A percentile compares a stretch with the other conserved stretches of the same genome.
Conservation (phyloP, 805 yeast genomes). For the Suhomyces sp. region DNA sequence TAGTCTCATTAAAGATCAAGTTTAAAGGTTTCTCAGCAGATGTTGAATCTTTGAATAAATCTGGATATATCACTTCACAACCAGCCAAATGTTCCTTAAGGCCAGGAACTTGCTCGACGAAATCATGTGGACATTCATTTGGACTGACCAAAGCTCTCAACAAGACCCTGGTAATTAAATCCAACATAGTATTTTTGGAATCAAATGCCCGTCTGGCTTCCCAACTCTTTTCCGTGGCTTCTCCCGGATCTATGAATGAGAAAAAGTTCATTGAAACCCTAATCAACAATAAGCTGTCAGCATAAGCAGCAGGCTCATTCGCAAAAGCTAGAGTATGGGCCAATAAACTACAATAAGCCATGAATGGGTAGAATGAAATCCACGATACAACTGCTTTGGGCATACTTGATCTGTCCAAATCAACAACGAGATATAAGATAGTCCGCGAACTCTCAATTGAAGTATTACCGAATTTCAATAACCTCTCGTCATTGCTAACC, state of each 20-base stretch:
- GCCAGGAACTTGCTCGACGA: constrained; percentile 13
- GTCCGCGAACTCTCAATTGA: constrained; percentile 31
- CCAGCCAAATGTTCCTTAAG: constrained; percentile 18
- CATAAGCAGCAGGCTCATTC: constrained; percentile 11
- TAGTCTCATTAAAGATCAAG: neutral
- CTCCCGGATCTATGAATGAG: constrained; percentile 2
- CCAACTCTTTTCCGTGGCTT: constrained; percentile 2
- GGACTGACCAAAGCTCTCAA: constrained; percentile 22
- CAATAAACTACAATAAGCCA: constrained; percentile 24
- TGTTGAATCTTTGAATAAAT: constrained; percentile 5
- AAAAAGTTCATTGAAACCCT: constrained; percentile 16
- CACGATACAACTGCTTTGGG: constrained; percentile 20
- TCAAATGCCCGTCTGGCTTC: constrained; percentile 3
- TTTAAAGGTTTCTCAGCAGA: neutral
- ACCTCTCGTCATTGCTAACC: constrained; percentile 14
- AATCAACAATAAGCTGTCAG: constrained; percentile 25
- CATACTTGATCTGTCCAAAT: constrained; percentile 10
- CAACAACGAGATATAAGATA: constrained; percentile 18
- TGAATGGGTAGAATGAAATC: constrained; percentile 20
- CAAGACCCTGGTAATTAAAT: constrained; percentile 22
- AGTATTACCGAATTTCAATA: constrained; percentile 16
- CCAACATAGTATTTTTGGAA: constrained; percentile 11
- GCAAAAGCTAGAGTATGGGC: constrained; percentile 23
- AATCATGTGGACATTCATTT: constrained; percentile 16
- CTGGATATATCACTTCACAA: constrained; percentile 19